Evolutionary conservation across 305 asterid genomes (phyloP), one percentile per base, ranked within the genome.

Genomic region (Fraxinus paxiana): DNA sequence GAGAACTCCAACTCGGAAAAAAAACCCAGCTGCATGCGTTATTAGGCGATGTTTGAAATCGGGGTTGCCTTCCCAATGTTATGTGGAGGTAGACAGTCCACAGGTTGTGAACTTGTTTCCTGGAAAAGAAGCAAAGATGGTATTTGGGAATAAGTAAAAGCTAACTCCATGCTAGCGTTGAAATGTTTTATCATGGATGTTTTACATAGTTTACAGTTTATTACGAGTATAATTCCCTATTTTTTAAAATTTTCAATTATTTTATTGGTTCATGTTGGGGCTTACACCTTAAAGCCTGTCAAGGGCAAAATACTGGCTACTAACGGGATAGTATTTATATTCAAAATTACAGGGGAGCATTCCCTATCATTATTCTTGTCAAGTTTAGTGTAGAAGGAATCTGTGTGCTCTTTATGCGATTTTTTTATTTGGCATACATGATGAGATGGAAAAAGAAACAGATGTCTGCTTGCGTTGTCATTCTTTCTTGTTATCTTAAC

Each of bases 401-500:
- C 17, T 22, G 38, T 72, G 71, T 1, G 70, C 63, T 31, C 33
- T 15, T 15, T 15, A 33, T 30, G 75, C 46, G 12, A 15, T 70
- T 26, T 12, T 43, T 75, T 76, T n/a, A 15, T 61, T 73, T 43
- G 43, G 22, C 76, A 70, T 22, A 20, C 20, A 46, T 77, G 13
- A 35, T 78, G 75, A 46, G 51, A 24, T 77, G 71, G 65, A 76
- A 48, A 61, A 34, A 81, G 56, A 82, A 56, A 30, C 30, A n/a
- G 67, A 28, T 6, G 17, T 51, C 70, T 51, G 71, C 15, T 10
- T 15, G 35, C 5, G 6, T 76, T 30, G 38, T 76, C 43, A 5
- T 30, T 30, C 46, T 75, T 75, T 75, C 65, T 28, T 76, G 30
- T 56, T 80, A 34, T 81, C 59, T 65, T 83, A 69, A 84, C 78